Evolutionary conservation across 192 early-diverging fungal species (phyloP), one percentile per base, ranked within the genome.

Genomic region (Coemansia sp.): DNA sequence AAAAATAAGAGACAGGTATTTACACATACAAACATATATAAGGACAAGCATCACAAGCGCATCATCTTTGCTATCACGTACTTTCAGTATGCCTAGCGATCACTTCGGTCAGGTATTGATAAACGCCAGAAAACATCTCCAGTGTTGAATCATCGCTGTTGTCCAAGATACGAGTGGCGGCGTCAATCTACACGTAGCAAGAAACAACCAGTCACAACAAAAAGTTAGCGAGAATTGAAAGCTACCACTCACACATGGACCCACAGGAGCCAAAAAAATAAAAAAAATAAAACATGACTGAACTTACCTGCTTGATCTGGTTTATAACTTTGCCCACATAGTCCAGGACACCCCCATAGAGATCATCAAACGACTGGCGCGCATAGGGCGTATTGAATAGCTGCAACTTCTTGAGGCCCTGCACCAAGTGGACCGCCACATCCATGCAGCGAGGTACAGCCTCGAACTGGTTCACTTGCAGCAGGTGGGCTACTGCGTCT

Each of bases 21-120:
- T 62, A 62, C 57, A 60, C 15, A 34, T 60, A 33, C 55, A 34
- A 13, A 53, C 20, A 33, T 36, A 58, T 24, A 60, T 34, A 27
- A 27, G 15, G 29, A 34, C 31, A 60, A 24, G 15, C 55, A 33
- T 33, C 55, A 34, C 2, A 58, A 18, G 16, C 31, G 18, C 16
- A 60, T 60, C 57, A 60, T 34, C 16, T 16, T 33, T 24, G n/a
- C 34, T 40, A 65, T 66, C 58, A 83, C 81, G 66, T 83, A 83
- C 81, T 73, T 73, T 83, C 81, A 43, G 72, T 49, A 47, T 84
- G 81, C 58, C 47, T 84, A 2, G 81, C 76, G 29, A 84, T 79
- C 2, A 84, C 61, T 57, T 78, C 76, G 8, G 79, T 68, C 70
- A 84, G 68, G 31, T 73, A 79, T 53, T 84, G 81, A 53, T 84